Conservation (phyloP, 1,284 basidiomycete species). For the Papiliotrema terrestris region DNA sequence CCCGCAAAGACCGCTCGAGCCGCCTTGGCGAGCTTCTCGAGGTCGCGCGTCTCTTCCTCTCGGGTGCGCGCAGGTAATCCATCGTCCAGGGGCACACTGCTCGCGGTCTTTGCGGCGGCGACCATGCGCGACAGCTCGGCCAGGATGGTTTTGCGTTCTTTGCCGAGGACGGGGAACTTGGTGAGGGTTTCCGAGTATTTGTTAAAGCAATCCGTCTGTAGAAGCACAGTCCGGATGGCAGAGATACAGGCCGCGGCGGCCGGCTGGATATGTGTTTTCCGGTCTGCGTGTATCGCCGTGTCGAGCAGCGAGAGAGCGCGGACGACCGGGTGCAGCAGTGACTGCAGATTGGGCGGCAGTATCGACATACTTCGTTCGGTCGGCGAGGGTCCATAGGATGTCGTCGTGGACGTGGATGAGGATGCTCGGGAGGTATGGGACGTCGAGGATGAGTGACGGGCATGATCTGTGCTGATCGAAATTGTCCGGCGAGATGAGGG, state of each 20-base stretch:
- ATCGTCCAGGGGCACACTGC: slow-evolving; percentile 45
- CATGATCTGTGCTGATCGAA: not conserved
- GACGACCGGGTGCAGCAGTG: slow-evolving; percentile 57
- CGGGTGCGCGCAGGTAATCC: slow-evolving; percentile 13
- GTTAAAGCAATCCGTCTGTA: slow-evolving; percentile 77
- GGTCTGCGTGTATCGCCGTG: slow-evolving; percentile 71
- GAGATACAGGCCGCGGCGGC: slow-evolving; percentile 77
- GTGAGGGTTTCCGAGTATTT: slow-evolving; percentile 73
- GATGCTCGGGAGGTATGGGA: slow-evolving; percentile 11
- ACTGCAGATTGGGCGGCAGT: slow-evolving; percentile 22
- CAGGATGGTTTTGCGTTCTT: slow-evolving; percentile 77
- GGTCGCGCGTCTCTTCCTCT: slow-evolving; percentile 30
- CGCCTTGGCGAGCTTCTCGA: slow-evolving; percentile 48
- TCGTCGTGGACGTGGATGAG: not conserved
- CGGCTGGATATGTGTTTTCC: slow-evolving; percentile 53
- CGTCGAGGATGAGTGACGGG: slow-evolving; percentile 10
- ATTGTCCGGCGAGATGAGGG: slow-evolving; percentile 6
- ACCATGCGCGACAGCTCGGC: slow-evolving; percentile 80
- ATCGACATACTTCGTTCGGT: slow-evolving; percentile 8
- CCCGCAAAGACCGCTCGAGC: slow-evolving; percentile 50
- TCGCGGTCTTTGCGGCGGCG: slow-evolving; percentile 73
- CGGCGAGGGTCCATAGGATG: slow-evolving; percentile 12
- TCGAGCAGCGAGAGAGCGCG: slow-evolving; percentile 83
- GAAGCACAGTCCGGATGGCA: slow-evolving; percentile 84
- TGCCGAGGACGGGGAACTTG: slow-evolving; percentile 63